Evolutionary conservation across 768 basidiomycete species (phyloP).

Genomic region (Podaxis carcinomalis): DNA sequence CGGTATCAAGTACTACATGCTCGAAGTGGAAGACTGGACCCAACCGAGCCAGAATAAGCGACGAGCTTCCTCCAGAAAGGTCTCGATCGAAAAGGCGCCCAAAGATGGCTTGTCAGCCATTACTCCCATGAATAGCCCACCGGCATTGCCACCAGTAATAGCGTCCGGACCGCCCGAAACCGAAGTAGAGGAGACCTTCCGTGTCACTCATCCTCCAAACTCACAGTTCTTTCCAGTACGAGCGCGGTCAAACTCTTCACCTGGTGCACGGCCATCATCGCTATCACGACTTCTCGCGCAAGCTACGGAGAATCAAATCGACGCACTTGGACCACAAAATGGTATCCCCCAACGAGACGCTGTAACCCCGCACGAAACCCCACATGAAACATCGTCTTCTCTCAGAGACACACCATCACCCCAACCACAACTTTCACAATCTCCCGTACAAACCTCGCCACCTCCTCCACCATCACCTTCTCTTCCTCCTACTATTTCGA

Average conservation of each 20-base stretch:
- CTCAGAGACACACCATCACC: constrained; percentile 15
- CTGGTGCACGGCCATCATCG: constrained; percentile 71
- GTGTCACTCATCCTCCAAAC: constrained; percentile 58
- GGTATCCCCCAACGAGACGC: constrained; percentile 19
- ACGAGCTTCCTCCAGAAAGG: constrained; percentile 48
- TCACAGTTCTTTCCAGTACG: constrained; percentile 65
- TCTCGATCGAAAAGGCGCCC: constrained; percentile 35
- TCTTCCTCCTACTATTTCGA: constrained; percentile 28
- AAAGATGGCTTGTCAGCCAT: constrained; percentile 28
- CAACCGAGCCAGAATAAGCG: constrained; percentile 68
- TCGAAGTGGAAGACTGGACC: constrained; percentile 93
- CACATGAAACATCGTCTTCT: constrained; percentile 12
- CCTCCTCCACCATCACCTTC: constrained; percentile 34
- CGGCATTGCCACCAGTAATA: constrained; percentile 43
- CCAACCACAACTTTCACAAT: constrained; percentile 20
- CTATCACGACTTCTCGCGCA: constrained; percentile 78
- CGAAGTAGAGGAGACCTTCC: constrained; percentile 72
- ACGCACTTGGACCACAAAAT: not conserved
- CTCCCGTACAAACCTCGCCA: constrained; percentile 19
- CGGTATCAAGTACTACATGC: constrained; percentile 90
- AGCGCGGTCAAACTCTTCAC: constrained; percentile 61
- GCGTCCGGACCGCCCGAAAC: constrained; percentile 57
- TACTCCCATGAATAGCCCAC: constrained; percentile 20
- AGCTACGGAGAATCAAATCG: constrained; percentile 44
- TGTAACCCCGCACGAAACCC: constrained; percentile 13